Percentiles rank a stretch among this genome's conserved stretches.
phyloP scores from a whole-genome alignment of 345 rosid genomes.

The Noccaea caerulescens region DNA sequence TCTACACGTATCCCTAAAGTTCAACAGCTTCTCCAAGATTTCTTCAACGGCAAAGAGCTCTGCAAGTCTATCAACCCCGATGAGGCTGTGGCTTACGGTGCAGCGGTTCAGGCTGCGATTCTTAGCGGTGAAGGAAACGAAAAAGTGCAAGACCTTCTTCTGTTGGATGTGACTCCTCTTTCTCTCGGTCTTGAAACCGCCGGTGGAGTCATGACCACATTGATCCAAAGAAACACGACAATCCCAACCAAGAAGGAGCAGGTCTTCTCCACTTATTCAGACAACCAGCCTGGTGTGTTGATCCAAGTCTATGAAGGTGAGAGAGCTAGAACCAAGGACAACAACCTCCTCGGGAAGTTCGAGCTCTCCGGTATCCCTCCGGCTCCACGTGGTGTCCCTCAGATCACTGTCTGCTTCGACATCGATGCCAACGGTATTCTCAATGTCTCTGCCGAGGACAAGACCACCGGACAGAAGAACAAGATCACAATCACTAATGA shows the following conservation, averaged over 20 bases:
- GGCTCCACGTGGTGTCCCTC: constrained; percentile 47
- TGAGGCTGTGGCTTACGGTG: constrained; percentile 50
- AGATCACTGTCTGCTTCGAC: constrained; percentile 42
- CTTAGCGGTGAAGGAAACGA: constrained; percentile 48
- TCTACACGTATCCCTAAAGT: constrained; percentile 51
- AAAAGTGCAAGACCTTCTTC: constrained; percentile 46
- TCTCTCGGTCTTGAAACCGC: constrained; percentile 49
- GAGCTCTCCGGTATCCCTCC: constrained; percentile 49
- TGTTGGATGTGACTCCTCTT: constrained; percentile 47
- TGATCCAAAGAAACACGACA: constrained; percentile 47
- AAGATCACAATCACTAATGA: constrained; percentile 59
- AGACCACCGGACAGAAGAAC: constrained; percentile 59
- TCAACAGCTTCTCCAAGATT: constrained; percentile 46
- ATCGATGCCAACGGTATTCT: constrained; percentile 39
- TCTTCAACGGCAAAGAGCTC: constrained; percentile 49
- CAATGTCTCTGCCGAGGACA: constrained; percentile 58
- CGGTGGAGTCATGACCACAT: constrained; percentile 47
- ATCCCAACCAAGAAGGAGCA: constrained; percentile 46
- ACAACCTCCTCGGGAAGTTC: constrained; percentile 48
- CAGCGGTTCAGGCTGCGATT: constrained; percentile 50
- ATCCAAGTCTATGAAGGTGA: constrained; percentile 52
- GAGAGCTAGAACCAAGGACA: constrained; percentile 49
- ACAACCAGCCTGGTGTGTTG: constrained; percentile 44
- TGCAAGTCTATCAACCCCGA: constrained; percentile 52
- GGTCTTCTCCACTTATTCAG: constrained; percentile 44